Percentiles rank a stretch among this genome's conserved stretches.
Conservation (phyloP, 2,329 filamentous ascomycete genomes). For the Seiridium cupressi region DNA sequence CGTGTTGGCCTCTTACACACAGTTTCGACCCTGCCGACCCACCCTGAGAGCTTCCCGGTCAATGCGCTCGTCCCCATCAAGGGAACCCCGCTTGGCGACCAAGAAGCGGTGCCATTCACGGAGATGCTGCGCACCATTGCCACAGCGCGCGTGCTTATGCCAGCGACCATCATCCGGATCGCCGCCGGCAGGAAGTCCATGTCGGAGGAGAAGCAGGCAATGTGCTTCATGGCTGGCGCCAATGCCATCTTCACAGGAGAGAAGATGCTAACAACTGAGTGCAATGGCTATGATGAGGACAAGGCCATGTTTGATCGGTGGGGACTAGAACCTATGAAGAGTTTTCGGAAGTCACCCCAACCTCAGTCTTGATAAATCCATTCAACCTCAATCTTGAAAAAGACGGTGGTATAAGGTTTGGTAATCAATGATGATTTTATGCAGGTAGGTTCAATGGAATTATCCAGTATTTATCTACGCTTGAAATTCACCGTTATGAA, state of each 20-base stretch:
- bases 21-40: conserved; percentile 73
- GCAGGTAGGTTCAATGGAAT: no score
- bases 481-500: no score
- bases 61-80: conserved; percentile 90
- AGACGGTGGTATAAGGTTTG: neutral
- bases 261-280: conserved; percentile 93
- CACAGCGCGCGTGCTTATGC: conserved; percentile 80
- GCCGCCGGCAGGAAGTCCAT: conserved; percentile 83
- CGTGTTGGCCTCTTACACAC: conserved; percentile 83
- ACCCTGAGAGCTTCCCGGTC: conserved; percentile 89
- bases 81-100: conserved; percentile 80
- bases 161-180: conserved; percentile 80
- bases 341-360: conserved; percentile 21
- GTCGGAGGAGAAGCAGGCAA: conserved; percentile 82
- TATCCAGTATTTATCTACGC: no score
- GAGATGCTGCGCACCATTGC: conserved; percentile 80
- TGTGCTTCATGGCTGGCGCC: conserved; percentile 87
- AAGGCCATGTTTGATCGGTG: conserved; percentile 78
- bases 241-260: conserved; percentile 96
- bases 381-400: neutral
- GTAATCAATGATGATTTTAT: neutral
- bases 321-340: conserved; percentile 76
- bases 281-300: conserved; percentile 89
- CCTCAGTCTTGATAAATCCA: neutral
- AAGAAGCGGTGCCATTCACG: conserved; percentile 71